A percentile compares a stretch with the other conserved stretches of the same genome.
These are phyloP conservation scores for Lactarius akahatsu DNA, from an alignment of 768 basidiomycete genomes.

Conservation along the genomic window DNA sequence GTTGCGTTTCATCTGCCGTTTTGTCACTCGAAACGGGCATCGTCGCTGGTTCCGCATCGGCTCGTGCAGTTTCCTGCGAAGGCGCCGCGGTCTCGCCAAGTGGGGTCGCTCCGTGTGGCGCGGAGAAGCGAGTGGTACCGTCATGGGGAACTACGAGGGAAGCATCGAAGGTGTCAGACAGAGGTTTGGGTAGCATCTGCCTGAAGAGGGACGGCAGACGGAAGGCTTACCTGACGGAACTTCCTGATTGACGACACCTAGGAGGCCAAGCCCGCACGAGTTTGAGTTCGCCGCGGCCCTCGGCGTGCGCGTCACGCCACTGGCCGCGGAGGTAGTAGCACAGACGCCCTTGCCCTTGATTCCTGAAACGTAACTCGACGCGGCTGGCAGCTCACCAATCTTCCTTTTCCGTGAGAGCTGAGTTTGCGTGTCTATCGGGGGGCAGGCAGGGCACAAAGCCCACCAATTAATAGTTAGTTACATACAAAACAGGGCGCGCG, in stretches of 20 bases:
- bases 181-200: neutral
- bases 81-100: neutral
- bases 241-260: neutral
- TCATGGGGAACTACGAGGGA: neutral
- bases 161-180: neutral
- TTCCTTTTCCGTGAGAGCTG: slow-evolving; percentile 10
- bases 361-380: neutral
- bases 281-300: neutral
- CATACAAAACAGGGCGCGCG: neutral
- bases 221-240: neutral
- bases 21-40: neutral
- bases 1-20: neutral
- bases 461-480: neutral
- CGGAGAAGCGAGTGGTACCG: neutral
- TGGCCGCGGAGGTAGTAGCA: neutral
- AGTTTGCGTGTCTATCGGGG: neutral
- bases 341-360: neutral
- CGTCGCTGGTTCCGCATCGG: neutral
- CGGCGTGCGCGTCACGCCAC: too few species aligned
- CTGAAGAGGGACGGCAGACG: neutral
- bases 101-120: neutral
- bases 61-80: neutral
- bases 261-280: neutral
- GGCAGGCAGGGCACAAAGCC: neutral
- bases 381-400: neutral